Evolutionary conservation across 2,329 filamentous ascomycete genomes (phyloP).

Genomic region (Diaporthe sp.): DNA sequence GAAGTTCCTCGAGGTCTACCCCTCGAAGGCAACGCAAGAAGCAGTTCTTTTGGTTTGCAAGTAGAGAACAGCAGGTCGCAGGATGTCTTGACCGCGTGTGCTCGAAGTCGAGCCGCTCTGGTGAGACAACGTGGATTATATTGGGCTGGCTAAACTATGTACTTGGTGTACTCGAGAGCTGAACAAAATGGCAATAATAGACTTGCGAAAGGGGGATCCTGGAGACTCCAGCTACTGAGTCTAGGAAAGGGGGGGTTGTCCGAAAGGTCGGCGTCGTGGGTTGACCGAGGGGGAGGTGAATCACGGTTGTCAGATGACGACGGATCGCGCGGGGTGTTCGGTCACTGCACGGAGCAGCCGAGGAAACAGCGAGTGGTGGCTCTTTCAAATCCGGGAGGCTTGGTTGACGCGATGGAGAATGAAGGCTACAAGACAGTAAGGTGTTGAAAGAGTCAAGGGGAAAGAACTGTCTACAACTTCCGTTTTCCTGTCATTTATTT

Average conservation of each 20-base stretch:
- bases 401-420: neutral
- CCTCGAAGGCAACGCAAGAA: slow-evolving; percentile 32
- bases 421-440: neutral
- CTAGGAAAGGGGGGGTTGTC: slow-evolving; percentile 7
- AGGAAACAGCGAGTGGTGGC: slow-evolving; percentile 6
- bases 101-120: slow-evolving; percentile 35
- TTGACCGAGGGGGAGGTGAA: slow-evolving; percentile 16
- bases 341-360: slow-evolving; percentile 3
- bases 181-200: slow-evolving; percentile 29
- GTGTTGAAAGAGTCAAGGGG: neutral
- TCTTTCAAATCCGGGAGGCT: neutral
- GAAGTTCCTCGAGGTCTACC: neutral
- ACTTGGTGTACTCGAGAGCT: slow-evolving; percentile 48
- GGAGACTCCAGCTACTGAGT: slow-evolving; percentile 23
- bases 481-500: neutral
- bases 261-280: slow-evolving; percentile 15
- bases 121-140: slow-evolving; percentile 59
- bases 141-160: slow-evolving; percentile 66
- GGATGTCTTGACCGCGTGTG: slow-evolving; percentile 31
- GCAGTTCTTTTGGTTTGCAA: slow-evolving; percentile 28
- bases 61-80: slow-evolving; percentile 32
- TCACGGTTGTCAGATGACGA: slow-evolving; percentile 36
- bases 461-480: neutral
- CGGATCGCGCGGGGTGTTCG: slow-evolving; percentile 29
- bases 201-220: slow-evolving; percentile 6